These are phyloP conservation scores for Eimeria praecox DNA, from an alignment of 169 alveolate genomes.

Conservation along the genomic window DNA sequence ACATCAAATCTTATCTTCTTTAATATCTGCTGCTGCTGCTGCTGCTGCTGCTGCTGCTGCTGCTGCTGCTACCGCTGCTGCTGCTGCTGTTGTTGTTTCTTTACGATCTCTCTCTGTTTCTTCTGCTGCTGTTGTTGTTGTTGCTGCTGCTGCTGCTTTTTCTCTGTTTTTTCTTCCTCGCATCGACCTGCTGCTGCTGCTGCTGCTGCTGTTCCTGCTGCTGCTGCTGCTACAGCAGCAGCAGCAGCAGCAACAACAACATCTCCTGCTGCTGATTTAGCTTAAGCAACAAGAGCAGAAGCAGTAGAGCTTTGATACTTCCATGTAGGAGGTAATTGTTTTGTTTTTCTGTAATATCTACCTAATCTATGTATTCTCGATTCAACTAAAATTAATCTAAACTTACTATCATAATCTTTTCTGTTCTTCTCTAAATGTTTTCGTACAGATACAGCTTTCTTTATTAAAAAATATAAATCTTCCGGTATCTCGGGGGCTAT, in stretches of 20 bases:
- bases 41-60: conserved; percentile 5
- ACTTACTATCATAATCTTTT: conserved; percentile 98
- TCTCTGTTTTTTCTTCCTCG: too few species aligned
- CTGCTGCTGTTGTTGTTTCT: background rate
- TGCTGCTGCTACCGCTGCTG: background rate
- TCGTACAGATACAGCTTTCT: conserved; percentile 99
- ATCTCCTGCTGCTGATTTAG: background rate
- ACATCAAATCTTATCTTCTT: too few species aligned
- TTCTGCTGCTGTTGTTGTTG: background rate
- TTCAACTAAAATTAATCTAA: conserved; percentile 98
- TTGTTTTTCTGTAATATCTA: conserved; percentile 98
- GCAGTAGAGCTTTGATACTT: conserved; percentile 90
- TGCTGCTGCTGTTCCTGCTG: background rate
- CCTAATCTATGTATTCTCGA: conserved; percentile 99
- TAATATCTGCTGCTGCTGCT: background rate
- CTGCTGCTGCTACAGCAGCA: background rate
- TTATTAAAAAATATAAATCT: conserved; percentile 98
- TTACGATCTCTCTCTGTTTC: too few species aligned
- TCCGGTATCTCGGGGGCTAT: conserved; percentile 99
- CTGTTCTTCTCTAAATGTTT: conserved; percentile 98
- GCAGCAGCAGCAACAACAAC: background rate
- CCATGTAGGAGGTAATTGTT: conserved; percentile 99
- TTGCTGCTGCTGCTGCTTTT: background rate
- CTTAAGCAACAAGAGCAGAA: conserved; percentile 77
- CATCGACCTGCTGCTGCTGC: background rate